Evolutionary conservation across 73 alveolate species (phyloP), one percentile per base, ranked within the genome.

Genomic region (Blepharisma stoltei): DNA sequence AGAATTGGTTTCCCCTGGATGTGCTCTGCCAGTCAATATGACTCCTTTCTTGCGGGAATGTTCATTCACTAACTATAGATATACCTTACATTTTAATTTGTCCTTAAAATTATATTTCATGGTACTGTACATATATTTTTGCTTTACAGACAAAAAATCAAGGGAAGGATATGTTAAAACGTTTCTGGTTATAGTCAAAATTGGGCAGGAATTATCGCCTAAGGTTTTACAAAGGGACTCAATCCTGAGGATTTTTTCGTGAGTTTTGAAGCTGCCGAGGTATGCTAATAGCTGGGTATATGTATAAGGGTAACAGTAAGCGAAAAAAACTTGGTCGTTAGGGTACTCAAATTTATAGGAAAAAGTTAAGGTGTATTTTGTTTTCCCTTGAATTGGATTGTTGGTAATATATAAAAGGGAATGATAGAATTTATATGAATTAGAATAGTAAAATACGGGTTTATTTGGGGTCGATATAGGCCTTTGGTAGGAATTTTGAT

Each of bases 1-100:
- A 21, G 96, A 81, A 37, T 88, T 85, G 6, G 97, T 78, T 78
- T 94, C 99, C 45, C 99, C 97, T 38, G 99, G 96, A 87, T 94
- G 97, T 4, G 89, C 95, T 54, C 98, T 78, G 1, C 94, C 84
- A 2, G 94, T 80, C 11, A 94, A 47, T 6, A 88, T 60, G 6
- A 88, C 78, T 76, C 88, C 85, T 84, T 88, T 88, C 65, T 76
- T 77, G 37, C 11, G 37, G 18, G 38, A 20, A 20, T 60, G 73
- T 60, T 9, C 18, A 25, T 60, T n/a, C 38, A 8, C 45, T 60
- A 60, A 38, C 46, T 18, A 14, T 9, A 60, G n/a, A n/a, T 20
- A 18, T n/a, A 14, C 38, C 73, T 20, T 60, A 14, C n/a, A 27
- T 46, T 67, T 21, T n/a, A 37, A 18, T 67, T 25, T 14, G 6